Evolutionary conservation across 495 filamentous ascomycete species (phyloP).

Genomic region (Hypoxylon fragiforme): DNA sequence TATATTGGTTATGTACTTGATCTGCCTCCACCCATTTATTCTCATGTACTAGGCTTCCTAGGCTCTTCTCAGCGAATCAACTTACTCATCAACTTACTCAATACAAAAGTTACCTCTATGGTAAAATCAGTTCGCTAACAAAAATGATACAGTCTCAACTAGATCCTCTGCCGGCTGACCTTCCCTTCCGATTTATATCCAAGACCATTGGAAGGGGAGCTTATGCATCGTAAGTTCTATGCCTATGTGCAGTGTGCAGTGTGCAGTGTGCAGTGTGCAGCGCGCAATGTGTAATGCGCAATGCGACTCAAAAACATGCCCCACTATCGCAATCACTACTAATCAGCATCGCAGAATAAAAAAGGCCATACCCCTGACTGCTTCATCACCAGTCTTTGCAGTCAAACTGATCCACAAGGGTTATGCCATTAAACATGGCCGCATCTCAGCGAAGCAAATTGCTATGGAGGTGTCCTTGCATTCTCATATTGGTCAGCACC

Average conservation of each 20-base stretch:
- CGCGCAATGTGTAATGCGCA: too few relatives aligned
- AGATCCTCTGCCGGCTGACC: slow-evolving; percentile 78
- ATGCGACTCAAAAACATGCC: too few relatives aligned
- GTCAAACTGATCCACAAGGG: slow-evolving; percentile 99
- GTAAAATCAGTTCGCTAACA: slow-evolving; percentile 11
- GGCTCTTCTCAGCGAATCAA: slow-evolving; percentile 20
- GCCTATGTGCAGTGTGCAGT: too few relatives aligned
- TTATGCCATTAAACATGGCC: slow-evolving; percentile 85
- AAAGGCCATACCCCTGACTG: slow-evolving; percentile 77
- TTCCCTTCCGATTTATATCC: slow-evolving; percentile 93
- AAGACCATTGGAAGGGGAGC: slow-evolving; percentile 95
- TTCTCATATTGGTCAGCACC: slow-evolving; percentile 80
- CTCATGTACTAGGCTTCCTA: too few relatives aligned
- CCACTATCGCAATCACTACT: slow-evolving; percentile 20
- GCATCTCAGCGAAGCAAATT: slow-evolving; percentile 85
- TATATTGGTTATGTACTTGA: too few relatives aligned
- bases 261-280: too few relatives aligned
- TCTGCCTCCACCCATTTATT: not conserved
- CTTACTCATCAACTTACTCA: too few relatives aligned
- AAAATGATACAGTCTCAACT: slow-evolving; percentile 76
- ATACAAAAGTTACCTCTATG: not conserved
- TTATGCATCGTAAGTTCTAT: slow-evolving; percentile 81
- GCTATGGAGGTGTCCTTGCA: slow-evolving; percentile 88
- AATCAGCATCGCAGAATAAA: slow-evolving; percentile 70
- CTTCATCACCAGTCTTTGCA: slow-evolving; percentile 78